Percentiles rank a stretch among this genome's conserved stretches.
These are phyloP conservation scores for Rhodotorula glutinis DNA, from an alignment of 1,284 basidiomycete genomes.

Conservation along the genomic window DNA sequence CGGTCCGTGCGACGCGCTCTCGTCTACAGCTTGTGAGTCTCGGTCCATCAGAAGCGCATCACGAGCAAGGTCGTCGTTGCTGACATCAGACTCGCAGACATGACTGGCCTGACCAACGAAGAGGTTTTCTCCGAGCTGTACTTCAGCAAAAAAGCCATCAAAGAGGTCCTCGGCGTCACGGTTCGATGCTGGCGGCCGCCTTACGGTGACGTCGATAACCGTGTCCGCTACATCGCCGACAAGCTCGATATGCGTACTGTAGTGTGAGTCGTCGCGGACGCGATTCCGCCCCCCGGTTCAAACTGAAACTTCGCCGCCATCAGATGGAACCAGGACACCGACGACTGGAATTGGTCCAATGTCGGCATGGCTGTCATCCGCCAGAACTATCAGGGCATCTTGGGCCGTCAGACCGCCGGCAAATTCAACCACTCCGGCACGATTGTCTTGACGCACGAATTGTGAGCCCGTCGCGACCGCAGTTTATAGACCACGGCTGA, in stretches of 20 bases:
- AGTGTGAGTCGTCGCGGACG: constrained; percentile 39
- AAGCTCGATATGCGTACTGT: constrained; percentile 53
- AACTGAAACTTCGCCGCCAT: no score
- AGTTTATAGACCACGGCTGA: not conserved
- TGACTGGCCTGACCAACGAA: constrained; percentile 54
- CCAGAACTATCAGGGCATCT: constrained; percentile 50
- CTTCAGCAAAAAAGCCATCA: constrained; percentile 55
- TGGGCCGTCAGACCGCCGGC: constrained; percentile 45
- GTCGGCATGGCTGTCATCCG: constrained; percentile 44
- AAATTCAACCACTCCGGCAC: constrained; percentile 46
- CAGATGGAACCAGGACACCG: constrained; percentile 53
- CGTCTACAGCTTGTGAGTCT: not conserved
- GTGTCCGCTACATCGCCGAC: constrained; percentile 55
- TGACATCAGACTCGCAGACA: constrained; percentile 8
- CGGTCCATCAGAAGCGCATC: no score
- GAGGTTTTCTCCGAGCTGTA: constrained; percentile 58
- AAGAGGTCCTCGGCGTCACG: constrained; percentile 54
- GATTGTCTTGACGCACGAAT: constrained; percentile 53
- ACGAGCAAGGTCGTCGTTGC: no score
- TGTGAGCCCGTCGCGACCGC: constrained; percentile 21
- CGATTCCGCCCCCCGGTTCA: no score
- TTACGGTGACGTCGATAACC: constrained; percentile 53
- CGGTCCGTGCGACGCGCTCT: not conserved
- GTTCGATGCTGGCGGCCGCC: constrained; percentile 18
- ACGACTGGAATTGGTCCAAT: constrained; percentile 27